phyloP scores from a whole-genome alignment of 305 asterid genomes.

The Stenogyne calaminthoides region DNA sequence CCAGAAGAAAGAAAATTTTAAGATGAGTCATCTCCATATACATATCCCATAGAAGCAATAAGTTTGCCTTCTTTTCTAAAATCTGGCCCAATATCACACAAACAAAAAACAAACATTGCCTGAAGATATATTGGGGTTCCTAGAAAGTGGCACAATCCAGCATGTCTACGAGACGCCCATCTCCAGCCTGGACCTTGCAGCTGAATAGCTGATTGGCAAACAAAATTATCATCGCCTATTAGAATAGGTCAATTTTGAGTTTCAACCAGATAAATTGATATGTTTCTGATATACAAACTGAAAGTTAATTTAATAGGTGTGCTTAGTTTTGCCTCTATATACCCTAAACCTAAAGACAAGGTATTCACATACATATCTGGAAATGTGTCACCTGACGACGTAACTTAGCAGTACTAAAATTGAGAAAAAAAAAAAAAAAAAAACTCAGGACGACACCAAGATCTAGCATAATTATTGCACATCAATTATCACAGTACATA shows the following conservation, averaged over 20 bases:
- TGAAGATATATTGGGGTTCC: constrained; percentile 3
- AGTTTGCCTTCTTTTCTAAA: background rate
- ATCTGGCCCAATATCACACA: background rate
- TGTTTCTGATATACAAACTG: constrained; percentile 12
- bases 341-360: constrained; percentile 2
- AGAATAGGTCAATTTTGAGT: background rate
- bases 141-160: background rate
- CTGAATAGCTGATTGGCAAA: constrained; percentile 12
- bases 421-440: too few relatives aligned
- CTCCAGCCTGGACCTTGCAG: background rate
- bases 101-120: background rate
- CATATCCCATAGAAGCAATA: background rate
- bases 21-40: background rate
- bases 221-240: constrained; percentile 16
- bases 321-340: constrained; percentile 10
- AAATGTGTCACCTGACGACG: constrained; percentile 6
- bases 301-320: constrained; percentile 9
- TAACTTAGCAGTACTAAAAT: constrained; percentile 7
- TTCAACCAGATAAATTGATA: constrained; percentile 13
- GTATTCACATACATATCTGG: background rate
- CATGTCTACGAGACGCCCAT: constrained; percentile 15
- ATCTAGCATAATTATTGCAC: constrained; percentile 2
- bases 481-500: background rate
- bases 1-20: background rate
- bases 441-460: constrained; percentile 13